These are phyloP conservation scores for Cydonia oblonga DNA, from an alignment of 331 rosid species.

Conservation along the genomic window DNA sequence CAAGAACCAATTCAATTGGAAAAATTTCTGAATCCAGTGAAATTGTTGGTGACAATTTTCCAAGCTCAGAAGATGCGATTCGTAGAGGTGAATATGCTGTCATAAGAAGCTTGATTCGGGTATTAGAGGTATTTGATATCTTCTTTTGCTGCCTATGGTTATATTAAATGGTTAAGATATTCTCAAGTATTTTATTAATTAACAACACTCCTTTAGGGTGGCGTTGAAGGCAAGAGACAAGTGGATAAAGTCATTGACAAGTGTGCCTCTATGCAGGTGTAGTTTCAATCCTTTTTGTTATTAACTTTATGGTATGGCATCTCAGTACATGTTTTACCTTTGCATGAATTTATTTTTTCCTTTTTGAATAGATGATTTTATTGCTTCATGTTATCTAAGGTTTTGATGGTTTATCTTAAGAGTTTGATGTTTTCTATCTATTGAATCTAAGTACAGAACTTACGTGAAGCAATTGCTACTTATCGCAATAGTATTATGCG, in stretches of 20 bases:
- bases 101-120: slow-evolving; percentile 79
- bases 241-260: slow-evolving; percentile 81
- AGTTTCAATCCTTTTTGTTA: neutral
- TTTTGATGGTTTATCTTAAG: neutral
- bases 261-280: slow-evolving; percentile 87
- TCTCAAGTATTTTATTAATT: slow-evolving; percentile 2
- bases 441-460: slow-evolving; percentile 39
- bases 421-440: slow-evolving; percentile 10
- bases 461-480: slow-evolving; percentile 76
- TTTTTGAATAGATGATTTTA: slow-evolving; percentile 1
- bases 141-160: slow-evolving; percentile 2
- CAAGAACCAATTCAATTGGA: slow-evolving; percentile 64
- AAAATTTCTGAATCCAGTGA: slow-evolving; percentile 39
- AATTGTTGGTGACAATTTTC: slow-evolving; percentile 37
- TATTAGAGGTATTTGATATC: slow-evolving; percentile 52
- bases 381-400: slow-evolving; percentile 10
- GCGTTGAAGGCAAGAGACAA: slow-evolving; percentile 86
- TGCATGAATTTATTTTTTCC: neutral
- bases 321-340: neutral
- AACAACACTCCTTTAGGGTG: slow-evolving; percentile 44
- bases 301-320: neutral
- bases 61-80: slow-evolving; percentile 70
- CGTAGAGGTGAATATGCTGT: slow-evolving; percentile 77
- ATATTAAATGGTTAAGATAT: neutral
- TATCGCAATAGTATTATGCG: slow-evolving; percentile 71